phyloP scores from a whole-genome alignment of 2,329 filamentous ascomycete genomes.

The Lachnellula arida region DNA sequence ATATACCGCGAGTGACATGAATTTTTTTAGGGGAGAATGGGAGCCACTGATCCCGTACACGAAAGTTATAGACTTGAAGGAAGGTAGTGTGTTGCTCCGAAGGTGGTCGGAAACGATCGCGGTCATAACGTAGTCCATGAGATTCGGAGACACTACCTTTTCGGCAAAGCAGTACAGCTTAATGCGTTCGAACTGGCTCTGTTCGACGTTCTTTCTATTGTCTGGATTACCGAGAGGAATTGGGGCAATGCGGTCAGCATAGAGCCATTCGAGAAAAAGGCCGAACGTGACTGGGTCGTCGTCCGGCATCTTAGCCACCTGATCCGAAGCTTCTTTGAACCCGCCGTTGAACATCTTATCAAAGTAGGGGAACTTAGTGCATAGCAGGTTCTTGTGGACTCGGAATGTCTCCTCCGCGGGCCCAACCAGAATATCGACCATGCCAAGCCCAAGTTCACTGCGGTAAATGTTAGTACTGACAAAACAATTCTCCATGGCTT shows the following conservation, averaged over 20 bases:
- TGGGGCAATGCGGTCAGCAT: not conserved
- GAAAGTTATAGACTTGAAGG: not conserved
- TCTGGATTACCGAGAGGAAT: too few species aligned
- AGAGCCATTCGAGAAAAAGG: slow-evolving; percentile 11
- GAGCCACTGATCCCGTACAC: not conserved
- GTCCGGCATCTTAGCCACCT: slow-evolving; percentile 1
- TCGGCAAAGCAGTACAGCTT: slow-evolving; percentile 2
- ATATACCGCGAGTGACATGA: too few species aligned
- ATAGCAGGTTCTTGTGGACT: slow-evolving; percentile 6
- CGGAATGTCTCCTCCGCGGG: not conserved
- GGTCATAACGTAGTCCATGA: slow-evolving; percentile 2
- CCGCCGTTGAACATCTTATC: slow-evolving; percentile 5
- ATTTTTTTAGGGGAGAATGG: not conserved
- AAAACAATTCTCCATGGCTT: not conserved
- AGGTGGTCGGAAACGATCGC: not conserved
- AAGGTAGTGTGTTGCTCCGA: not conserved
- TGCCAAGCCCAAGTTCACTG: slow-evolving; percentile 1
- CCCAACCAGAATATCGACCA: slow-evolving; percentile 7
- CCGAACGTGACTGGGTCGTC: slow-evolving; percentile 4
- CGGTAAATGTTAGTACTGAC: not conserved
- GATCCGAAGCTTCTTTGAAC: slow-evolving; percentile 1
- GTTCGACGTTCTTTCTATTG: too few species aligned
- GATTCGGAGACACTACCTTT: not conserved
- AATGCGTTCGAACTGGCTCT: not conserved
- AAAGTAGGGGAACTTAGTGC: slow-evolving; percentile 6